Evolutionary conservation across 1,284 basidiomycete species (phyloP), one percentile per base, ranked within the genome.

Genomic region (Sporisorium iseilematis-ciliati): DNA sequence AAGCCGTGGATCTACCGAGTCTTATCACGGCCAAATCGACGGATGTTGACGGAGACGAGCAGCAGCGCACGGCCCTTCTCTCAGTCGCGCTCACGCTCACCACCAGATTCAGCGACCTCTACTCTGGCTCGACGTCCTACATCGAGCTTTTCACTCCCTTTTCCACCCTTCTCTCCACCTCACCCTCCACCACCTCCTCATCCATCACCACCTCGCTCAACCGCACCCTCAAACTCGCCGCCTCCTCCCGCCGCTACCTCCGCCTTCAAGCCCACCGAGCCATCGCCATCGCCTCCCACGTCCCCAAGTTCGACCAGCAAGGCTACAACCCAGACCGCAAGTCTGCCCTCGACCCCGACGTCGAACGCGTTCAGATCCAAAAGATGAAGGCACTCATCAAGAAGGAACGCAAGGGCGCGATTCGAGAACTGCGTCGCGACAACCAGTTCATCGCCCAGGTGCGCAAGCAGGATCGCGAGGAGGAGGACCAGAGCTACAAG

Each of bases 391-490:
- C 91, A 40, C 90, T 96, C 85, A 92, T 94, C 88, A 97, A 97
- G 87, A 92, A 98, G 87, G 97, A 99, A 87, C 89, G 90, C 84
- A 99, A 98, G 88, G 95, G 97, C 35, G 97, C 97, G 2, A 94
- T 99, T 69, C 89, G 96, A 60, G 97, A 99, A 84, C 88, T 99
- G 64, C 91, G 97, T 71, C 97, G 97, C 88, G 97, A 99, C 85
- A 92, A 93, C 70, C 89, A 90, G 71, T 99, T 98, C 90, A 88
- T 99, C 85, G 95, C 97, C 11, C 89, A 89, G 52, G 76, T 78
- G 23, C 61, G 74, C 35, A 93, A 95, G 82, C 90, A 93, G 82
- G 91, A 93, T 80, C 90, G 91, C 86, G 91, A 91, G 84, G 92
- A 94, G 86, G 88, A 89, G 83, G 95, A 97, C 82, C 87, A 84